phyloP scores from a whole-genome alignment of 1,284 basidiomycete genomes.

The Omphalotus olearius region DNA sequence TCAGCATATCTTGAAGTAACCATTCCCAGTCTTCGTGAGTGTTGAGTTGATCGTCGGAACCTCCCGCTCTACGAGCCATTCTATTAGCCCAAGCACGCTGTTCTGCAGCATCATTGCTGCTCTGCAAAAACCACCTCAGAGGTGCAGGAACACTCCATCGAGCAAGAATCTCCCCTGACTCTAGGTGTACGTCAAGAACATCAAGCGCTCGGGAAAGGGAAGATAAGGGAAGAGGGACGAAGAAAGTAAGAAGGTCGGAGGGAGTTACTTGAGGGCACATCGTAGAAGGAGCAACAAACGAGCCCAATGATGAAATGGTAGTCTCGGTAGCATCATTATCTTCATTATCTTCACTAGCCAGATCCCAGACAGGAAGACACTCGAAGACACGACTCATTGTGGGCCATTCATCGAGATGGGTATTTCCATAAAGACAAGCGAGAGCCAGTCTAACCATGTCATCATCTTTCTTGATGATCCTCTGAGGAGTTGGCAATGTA shows the following conservation, averaged over 20 bases:
- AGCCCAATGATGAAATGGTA: slow-evolving; percentile 74
- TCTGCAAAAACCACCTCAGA: slow-evolving; percentile 82
- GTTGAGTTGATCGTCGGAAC: slow-evolving; percentile 48
- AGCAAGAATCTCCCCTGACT: slow-evolving; percentile 85
- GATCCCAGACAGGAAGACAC: slow-evolving; percentile 88
- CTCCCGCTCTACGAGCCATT: slow-evolving; percentile 75
- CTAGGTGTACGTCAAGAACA: slow-evolving; percentile 89
- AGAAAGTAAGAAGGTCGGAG: slow-evolving; percentile 78
- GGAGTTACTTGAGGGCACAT: slow-evolving; percentile 52
- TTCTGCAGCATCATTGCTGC: slow-evolving; percentile 57
- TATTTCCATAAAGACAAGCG: slow-evolving; percentile 84
- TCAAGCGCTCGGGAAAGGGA: slow-evolving; percentile 82
- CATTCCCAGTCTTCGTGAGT: slow-evolving; percentile 79
- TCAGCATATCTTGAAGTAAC: slow-evolving; percentile 86
- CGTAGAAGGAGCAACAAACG: slow-evolving; percentile 75
- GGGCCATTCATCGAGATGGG: slow-evolving; percentile 67
- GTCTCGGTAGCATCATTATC: slow-evolving; percentile 75
- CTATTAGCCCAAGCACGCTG: slow-evolving; percentile 85
- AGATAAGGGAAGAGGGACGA: slow-evolving; percentile 67
- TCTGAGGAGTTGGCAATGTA: slow-evolving; percentile 62
- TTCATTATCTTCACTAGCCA: slow-evolving; percentile 51
- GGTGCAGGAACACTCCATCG: slow-evolving; percentile 82
- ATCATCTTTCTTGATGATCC: slow-evolving; percentile 78
- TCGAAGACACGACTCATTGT: slow-evolving; percentile 91
- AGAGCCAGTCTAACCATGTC: slow-evolving; percentile 83